phyloP scores from a whole-genome alignment of 371 early-diverging fungal genomes.

The Choanephora cucurbitarum region DNA sequence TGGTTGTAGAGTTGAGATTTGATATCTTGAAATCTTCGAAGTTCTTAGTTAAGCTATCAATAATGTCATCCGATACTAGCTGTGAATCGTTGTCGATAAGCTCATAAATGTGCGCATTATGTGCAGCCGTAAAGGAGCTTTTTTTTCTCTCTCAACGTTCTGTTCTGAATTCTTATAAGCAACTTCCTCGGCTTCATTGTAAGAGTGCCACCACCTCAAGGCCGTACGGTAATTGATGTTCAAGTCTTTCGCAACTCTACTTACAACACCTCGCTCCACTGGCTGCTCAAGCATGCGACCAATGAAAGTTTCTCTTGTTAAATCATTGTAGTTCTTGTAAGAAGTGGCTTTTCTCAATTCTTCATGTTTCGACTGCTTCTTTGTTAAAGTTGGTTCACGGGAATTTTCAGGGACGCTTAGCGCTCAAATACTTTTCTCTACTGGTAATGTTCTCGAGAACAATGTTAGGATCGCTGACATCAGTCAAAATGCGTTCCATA shows the following conservation, averaged over 20 bases:
- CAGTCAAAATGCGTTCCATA: conserved; percentile 9
- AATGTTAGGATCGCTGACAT: conserved; percentile 16
- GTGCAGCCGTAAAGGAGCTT: conserved; percentile 17
- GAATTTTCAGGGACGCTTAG: conserved; percentile 20
- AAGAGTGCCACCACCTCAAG: conserved; percentile 4
- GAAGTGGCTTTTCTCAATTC: background rate
- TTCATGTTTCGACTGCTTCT: conserved; percentile 12
- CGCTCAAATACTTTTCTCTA: conserved; percentile 21
- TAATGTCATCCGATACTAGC: conserved; percentile 12
- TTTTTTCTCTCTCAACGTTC: conserved; percentile 5
- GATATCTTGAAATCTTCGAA: conserved; percentile 16
- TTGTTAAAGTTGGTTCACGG: conserved; percentile 11
- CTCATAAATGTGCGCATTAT: conserved; percentile 9
- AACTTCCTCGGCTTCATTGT: conserved; percentile 3
- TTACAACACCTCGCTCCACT: conserved; percentile 6
- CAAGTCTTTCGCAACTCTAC: conserved; percentile 6
- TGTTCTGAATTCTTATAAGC: conserved; percentile 10
- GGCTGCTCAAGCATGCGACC: conserved; percentile 10
- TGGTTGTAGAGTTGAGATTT: conserved; percentile 11
- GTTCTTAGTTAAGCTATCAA: conserved; percentile 7
- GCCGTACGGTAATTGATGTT: conserved; percentile 5
- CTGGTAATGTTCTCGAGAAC: conserved; percentile 19
- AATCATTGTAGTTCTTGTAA: conserved; percentile 11
- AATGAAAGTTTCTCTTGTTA: conserved; percentile 11
- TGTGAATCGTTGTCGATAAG: conserved; percentile 16